Percentiles rank a stretch among this genome's conserved stretches.
These are phyloP conservation scores for Phlyctochytrium planicorne DNA, from an alignment of 192 early-diverging fungal genomes.

Conservation along the genomic window DNA sequence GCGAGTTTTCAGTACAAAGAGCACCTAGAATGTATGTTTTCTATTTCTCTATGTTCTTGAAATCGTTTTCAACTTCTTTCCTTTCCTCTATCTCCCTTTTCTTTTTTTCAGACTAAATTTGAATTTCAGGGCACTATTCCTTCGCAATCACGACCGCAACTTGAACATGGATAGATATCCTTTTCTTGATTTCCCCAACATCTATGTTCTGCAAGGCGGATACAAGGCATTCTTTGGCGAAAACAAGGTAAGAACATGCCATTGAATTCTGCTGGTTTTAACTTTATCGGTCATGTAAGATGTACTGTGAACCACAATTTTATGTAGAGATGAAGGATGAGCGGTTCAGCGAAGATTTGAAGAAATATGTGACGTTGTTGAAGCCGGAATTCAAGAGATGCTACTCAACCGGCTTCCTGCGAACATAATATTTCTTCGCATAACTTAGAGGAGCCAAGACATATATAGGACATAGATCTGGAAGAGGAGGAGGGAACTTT, in stretches of 20 bases:
- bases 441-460: too few species aligned
- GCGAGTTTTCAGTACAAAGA: constrained; percentile 80
- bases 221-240: constrained; percentile 71
- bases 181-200: constrained; percentile 75
- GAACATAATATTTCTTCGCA: constrained; percentile 22
- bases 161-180: constrained; percentile 73
- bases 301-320: constrained; percentile 67
- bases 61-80: constrained; percentile 1
- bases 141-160: constrained; percentile 74
- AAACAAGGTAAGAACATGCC: constrained; percentile 34
- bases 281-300: constrained; percentile 13
- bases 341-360: constrained; percentile 49
- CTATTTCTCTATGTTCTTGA: background rate
- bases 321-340: constrained; percentile 81
- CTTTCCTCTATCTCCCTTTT: background rate
- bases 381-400: constrained; percentile 43
- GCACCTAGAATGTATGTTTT: constrained; percentile 74
- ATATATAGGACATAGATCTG: too few species aligned
- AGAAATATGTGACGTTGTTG: constrained; percentile 10
- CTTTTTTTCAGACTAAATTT: background rate
- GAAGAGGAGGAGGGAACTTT: too few species aligned
- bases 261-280: background rate
- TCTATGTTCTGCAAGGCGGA: constrained; percentile 84
- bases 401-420: constrained; percentile 23
- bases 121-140: constrained; percentile 65